Base-by-base conservation (phyloP, 2,329 filamentous ascomycete species). In the Meredithiella fracta region DNA sequence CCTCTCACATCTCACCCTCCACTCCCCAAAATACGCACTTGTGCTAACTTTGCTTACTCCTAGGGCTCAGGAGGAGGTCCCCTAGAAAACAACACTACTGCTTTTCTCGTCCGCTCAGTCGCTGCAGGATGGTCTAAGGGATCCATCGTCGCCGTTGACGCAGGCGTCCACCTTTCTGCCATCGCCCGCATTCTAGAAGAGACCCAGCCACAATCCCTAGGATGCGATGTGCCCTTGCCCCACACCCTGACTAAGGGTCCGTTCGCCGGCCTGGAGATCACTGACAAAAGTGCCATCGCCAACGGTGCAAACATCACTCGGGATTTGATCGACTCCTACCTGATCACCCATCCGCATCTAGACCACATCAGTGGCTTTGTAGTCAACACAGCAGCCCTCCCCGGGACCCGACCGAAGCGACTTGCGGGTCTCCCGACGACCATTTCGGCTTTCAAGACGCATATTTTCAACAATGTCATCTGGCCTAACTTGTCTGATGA, bases 401-500 rank as follows among this genome's bases (percentile, higher is more conserved):
- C 87, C 29, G 86, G 85, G 29, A 79, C 84, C 1, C 80, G 83
- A 26, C 87, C 89, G 0, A 98, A 97, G 68, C 80, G 85, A 23
- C 73, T 98, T 14, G 89, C 91, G 1, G 91, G 86, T 0, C 72
- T 97, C 3, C 88, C 90, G 0, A 83, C 81, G 26, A 94, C 91
- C n/a, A 90, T 98, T 53, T 77, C 87, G 49, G 90, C 91, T 0
- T 83, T 98, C 68, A 97, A 95, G 67, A 81, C 75, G 0, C 90
- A 98, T 68, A 87, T 98, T 59, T 98, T 98, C 73, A 98, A 98
- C 69, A 94, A 96, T 64, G 73, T 95, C 58, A 94, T 97, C 55
- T 98, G 92, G 92, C 92, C 92, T 0, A 98, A 98, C 62, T 71
- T 98, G 40, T 94, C 88, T 0, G 91, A 98, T 64, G 92, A 98